Conservation (phyloP, 345 rosid genomes). For the Salix exigua region DNA sequence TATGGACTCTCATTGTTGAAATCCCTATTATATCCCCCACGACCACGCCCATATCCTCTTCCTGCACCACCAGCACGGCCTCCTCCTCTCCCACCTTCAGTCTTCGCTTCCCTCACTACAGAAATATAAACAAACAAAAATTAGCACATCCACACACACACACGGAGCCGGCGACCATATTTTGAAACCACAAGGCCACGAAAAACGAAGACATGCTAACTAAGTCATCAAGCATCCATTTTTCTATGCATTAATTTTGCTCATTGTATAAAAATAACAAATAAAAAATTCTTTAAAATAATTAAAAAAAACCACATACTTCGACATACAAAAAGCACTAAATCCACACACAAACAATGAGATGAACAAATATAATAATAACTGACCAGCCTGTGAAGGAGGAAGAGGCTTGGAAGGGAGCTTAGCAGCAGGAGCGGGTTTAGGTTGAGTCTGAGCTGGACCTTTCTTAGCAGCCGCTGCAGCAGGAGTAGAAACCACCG, state of each 20-base stretch:
- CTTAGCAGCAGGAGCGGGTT: conserved; percentile 15
- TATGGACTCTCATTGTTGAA: conserved; percentile 8
- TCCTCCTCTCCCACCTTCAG: conserved; percentile 20
- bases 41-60: conserved; percentile 12
- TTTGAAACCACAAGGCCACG: neutral
- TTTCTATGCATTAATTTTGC: neutral
- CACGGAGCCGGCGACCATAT: too few relatives aligned
- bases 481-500: neutral
- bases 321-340: neutral
- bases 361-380: neutral
- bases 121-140: neutral
- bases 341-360: neutral
- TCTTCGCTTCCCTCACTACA: conserved; percentile 21
- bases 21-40: conserved; percentile 23
- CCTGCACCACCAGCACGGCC: conserved; percentile 12
- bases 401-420: conserved; percentile 30
- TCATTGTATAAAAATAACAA: neutral
- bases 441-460: conserved; percentile 14
- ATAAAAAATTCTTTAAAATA: neutral
- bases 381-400: conserved; percentile 28
- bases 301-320: neutral
- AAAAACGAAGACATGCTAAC: too few relatives aligned
- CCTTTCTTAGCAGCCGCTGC: conserved; percentile 16
- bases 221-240: neutral
- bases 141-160: too few relatives aligned